These are phyloP conservation scores for Galerina marginata DNA, from an alignment of 768 basidiomycete genomes.

Conservation along the genomic window DNA sequence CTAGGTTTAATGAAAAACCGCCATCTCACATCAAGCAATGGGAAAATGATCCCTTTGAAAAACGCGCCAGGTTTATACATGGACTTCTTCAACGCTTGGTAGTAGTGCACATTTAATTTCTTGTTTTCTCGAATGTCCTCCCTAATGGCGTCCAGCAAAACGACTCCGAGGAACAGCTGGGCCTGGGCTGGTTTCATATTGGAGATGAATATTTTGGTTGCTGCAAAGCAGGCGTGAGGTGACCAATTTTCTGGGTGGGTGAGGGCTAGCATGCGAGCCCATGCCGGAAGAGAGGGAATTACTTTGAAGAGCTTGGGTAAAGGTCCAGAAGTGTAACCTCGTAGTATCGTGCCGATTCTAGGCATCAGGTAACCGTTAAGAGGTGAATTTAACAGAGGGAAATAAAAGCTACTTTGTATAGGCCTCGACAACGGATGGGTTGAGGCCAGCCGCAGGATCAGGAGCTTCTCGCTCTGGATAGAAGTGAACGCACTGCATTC, in stretches of 20 bases:
- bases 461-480: constrained; percentile 54
- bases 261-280: constrained; percentile 94
- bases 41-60: constrained; percentile 98
- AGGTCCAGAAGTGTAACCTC: constrained; percentile 90
- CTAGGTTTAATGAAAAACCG: background rate
- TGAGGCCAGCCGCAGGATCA: constrained; percentile 87
- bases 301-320: constrained; percentile 98
- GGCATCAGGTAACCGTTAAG: background rate
- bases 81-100: constrained; percentile 89
- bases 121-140: constrained; percentile 88
- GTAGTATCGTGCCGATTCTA: constrained; percentile 87
- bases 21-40: constrained; percentile 83
- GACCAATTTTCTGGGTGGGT: constrained; percentile 95
- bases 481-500: background rate
- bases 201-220: constrained; percentile 94
- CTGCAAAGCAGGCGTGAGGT: constrained; percentile 92
- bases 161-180: constrained; percentile 89
- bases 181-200: constrained; percentile 96
- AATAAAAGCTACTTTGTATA: constrained; percentile 79
- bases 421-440: constrained; percentile 90
- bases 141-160: constrained; percentile 86
- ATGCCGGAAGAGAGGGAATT: constrained; percentile 92
- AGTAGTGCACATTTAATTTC: constrained; percentile 92
- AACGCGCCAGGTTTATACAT: constrained; percentile 97
- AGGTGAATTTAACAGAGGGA: constrained; percentile 3